Percentiles rank a stretch among this genome's conserved stretches.
phyloP scores from a whole-genome alignment of 768 basidiomycete genomes.

The Leccinum subtestaceum region DNA sequence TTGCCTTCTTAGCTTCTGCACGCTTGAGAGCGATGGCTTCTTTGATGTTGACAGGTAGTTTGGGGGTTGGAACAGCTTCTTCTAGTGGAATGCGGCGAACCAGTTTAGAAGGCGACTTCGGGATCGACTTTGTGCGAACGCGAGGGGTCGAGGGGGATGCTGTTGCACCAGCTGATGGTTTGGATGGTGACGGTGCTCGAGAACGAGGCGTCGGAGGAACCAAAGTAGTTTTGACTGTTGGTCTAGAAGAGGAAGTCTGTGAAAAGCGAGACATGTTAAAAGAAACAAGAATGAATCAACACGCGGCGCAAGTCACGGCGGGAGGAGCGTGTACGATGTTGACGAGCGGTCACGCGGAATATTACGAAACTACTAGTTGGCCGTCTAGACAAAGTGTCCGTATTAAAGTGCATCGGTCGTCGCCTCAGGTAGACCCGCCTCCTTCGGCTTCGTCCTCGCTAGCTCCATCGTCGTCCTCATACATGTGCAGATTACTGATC shows the following conservation, averaged over 20 bases:
- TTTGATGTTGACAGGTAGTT: constrained; percentile 50
- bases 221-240: constrained; percentile 29
- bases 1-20: constrained; percentile 71
- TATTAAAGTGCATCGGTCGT: not conserved
- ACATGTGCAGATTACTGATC: constrained; percentile 15
- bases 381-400: not conserved
- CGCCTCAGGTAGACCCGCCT: not conserved
- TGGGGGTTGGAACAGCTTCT: constrained; percentile 31
- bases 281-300: constrained; percentile 1
- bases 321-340: not conserved
- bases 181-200: constrained; percentile 31
- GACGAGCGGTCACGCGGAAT: constrained; percentile 10
- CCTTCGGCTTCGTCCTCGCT: constrained; percentile 5
- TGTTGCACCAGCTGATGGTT: constrained; percentile 27
- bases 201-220: constrained; percentile 30
- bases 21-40: constrained; percentile 79
- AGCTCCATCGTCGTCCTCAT: constrained; percentile 19
- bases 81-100: constrained; percentile 23
- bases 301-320: constrained; percentile 1
- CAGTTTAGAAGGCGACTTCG: constrained; percentile 34
- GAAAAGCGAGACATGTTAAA: constrained; percentile 41
- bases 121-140: constrained; percentile 37
- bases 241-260: constrained; percentile 34
- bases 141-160: constrained; percentile 30
- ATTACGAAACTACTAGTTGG: constrained; percentile 18